Percentiles rank a stretch among this genome's conserved stretches.
Evolutionary conservation across 1,284 basidiomycete genomes (phyloP).

Genomic region (Inonotus hispidus): DNA sequence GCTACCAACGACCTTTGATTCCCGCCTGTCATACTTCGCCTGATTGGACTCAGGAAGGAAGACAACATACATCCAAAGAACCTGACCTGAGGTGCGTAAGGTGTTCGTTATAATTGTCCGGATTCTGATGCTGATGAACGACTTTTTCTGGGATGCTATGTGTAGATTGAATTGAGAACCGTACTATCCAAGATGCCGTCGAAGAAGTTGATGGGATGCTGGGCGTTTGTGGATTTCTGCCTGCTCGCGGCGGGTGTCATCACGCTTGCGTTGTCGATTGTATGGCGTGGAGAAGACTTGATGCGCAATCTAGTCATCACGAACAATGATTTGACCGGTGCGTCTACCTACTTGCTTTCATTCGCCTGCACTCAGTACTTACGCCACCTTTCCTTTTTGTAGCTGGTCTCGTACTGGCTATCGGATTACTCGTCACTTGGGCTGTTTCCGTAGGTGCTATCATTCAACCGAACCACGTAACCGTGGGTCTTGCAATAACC

Average conservation of each 20-base stretch:
- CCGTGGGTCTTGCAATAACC: constrained; percentile 60
- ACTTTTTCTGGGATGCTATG: neutral
- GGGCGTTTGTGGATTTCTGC: constrained; percentile 63
- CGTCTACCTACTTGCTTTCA: constrained; percentile 21
- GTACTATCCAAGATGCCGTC: constrained; percentile 52
- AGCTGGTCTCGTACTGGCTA: constrained; percentile 72
- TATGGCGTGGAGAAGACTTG: constrained; percentile 61
- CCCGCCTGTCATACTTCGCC: neutral
- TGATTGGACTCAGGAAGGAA: neutral
- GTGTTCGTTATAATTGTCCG: neutral
- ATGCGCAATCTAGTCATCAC: constrained; percentile 67
- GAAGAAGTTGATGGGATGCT: constrained; percentile 59
- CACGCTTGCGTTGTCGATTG: constrained; percentile 58
- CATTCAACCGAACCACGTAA: constrained; percentile 62
- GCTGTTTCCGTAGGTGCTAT: constrained; percentile 65
- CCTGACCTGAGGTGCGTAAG: constrained; percentile 4
- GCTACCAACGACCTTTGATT: constrained; percentile 2
- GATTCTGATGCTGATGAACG: neutral
- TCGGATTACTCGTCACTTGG: constrained; percentile 62
- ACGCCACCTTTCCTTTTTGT: neutral
- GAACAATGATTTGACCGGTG: constrained; percentile 54
- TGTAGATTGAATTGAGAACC: constrained; percentile 1
- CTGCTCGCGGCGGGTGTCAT: constrained; percentile 66
- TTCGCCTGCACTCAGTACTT: constrained; percentile 2
- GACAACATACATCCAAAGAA: neutral